Evolutionary conservation across 768 basidiomycete genomes (phyloP).

Genomic region (Daedaleopsis sinensis): DNA sequence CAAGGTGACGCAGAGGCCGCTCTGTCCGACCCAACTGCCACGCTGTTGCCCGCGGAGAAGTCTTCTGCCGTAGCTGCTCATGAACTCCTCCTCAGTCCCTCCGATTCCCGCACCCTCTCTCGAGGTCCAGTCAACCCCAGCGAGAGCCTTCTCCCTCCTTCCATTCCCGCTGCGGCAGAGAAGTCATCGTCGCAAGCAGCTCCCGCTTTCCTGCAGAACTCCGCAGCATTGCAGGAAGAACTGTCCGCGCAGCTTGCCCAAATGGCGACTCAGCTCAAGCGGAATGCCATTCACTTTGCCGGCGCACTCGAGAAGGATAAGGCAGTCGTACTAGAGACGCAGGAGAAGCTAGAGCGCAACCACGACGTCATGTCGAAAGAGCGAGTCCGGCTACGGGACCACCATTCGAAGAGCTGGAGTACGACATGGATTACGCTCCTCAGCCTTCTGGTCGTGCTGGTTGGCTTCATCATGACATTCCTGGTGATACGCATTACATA

Average conservation of each 20-base stretch:
- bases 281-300: conserved; percentile 81
- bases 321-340: conserved; percentile 63
- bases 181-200: conserved; percentile 8
- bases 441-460: conserved; percentile 61
- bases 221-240: conserved; percentile 70
- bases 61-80: conserved; percentile 31
- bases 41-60: conserved; percentile 29
- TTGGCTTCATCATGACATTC: conserved; percentile 75
- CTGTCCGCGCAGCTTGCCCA: conserved; percentile 72
- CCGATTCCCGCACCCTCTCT: conserved; percentile 30
- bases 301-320: conserved; percentile 75
- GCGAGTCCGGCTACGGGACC: conserved; percentile 50
- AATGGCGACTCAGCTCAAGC: conserved; percentile 89
- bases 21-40: conserved; percentile 16
- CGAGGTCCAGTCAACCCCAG: conserved; percentile 26
- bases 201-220: conserved; percentile 52
- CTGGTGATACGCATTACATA: conserved; percentile 69
- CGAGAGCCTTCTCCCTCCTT: conserved; percentile 33
- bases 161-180: conserved; percentile 27
- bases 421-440: conserved; percentile 57
- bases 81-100: conserved; percentile 44
- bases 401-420: conserved; percentile 49
- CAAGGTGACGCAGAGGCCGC: conserved; percentile 24
- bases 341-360: conserved; percentile 76
- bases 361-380: conserved; percentile 69